These are phyloP conservation scores for Nosema muscidifuracis DNA, from an alignment of 371 early-diverging fungal species.

Conservation along the genomic window DNA sequence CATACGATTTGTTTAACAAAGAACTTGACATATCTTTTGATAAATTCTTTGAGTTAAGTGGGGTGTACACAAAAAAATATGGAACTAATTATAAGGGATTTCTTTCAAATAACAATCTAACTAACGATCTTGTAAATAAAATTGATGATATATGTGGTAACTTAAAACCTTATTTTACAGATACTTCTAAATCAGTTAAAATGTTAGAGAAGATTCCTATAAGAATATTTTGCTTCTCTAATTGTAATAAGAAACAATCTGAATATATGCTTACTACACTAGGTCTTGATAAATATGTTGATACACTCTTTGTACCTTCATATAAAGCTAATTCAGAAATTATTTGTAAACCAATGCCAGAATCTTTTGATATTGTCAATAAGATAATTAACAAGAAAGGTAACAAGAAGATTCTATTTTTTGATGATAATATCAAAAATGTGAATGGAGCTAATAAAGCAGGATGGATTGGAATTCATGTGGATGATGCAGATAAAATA, in stretches of 20 bases:
- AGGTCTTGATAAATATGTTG: constrained; percentile 31
- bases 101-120: not conserved
- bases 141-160: not conserved
- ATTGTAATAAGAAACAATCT: constrained; percentile 24
- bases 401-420: constrained; percentile 42
- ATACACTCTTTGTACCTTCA: not conserved
- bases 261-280: constrained; percentile 25
- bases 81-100: not conserved
- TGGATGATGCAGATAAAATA: not conserved
- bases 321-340: not conserved
- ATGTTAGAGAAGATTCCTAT: not conserved
- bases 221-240: constrained; percentile 40
- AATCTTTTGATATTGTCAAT: constrained; percentile 44
- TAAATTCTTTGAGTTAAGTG: not conserved
- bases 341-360: constrained; percentile 31
- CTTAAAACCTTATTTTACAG: not conserved
- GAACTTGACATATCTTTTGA: not conserved
- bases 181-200: not conserved
- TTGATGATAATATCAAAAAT: constrained; percentile 50
- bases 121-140: not conserved
- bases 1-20: not conserved
- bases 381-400: constrained; percentile 1
- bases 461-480: constrained; percentile 40
- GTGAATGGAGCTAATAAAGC: constrained; percentile 19
- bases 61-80: not conserved